A percentile compares a stretch with the other conserved stretches of the same genome.
These are phyloP conservation scores for Ophiostoma sp. DNA, from an alignment of 2,329 filamentous ascomycete species.

Conservation along the genomic window DNA sequence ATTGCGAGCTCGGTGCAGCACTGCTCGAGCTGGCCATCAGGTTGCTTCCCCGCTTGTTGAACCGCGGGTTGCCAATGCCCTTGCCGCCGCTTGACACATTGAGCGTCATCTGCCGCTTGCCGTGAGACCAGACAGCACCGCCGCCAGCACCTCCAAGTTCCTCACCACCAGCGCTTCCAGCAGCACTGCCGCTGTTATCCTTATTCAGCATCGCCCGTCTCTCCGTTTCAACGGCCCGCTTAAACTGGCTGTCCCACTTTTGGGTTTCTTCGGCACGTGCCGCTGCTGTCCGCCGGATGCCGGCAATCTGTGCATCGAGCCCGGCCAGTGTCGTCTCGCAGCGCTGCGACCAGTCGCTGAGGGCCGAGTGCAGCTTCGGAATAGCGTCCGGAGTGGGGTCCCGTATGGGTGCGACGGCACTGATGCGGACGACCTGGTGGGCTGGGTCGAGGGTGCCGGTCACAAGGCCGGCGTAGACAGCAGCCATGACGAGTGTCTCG, in stretches of 20 bases:
- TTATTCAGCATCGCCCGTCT: conserved; percentile 33
- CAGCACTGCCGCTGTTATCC: conserved; percentile 15
- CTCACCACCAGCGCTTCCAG: conserved; percentile 24
- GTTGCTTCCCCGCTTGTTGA: conserved; percentile 40
- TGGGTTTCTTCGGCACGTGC: conserved; percentile 53
- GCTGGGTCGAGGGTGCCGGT: conserved; percentile 80
- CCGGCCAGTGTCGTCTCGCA: conserved; percentile 72
- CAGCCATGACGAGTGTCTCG: conserved; percentile 81
- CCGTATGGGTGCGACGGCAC: conserved; percentile 78
- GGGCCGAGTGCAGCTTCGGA: conserved; percentile 63
- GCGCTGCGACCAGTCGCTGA: conserved; percentile 75
- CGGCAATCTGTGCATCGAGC: conserved; percentile 72
- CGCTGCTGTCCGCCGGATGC: conserved; percentile 61
- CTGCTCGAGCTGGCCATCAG: conserved; percentile 29
- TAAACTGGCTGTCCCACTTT: conserved; percentile 50
- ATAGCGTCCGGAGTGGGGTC: conserved; percentile 77
- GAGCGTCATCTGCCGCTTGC: conserved; percentile 33
- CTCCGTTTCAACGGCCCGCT: conserved; percentile 52
- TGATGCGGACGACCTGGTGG: conserved; percentile 71
- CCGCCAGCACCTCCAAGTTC: conserved; percentile 27
- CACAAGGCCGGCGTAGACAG: conserved; percentile 83
- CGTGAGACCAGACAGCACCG: not conserved
- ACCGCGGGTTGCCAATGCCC: conserved; percentile 31
- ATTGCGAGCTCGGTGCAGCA: not conserved
- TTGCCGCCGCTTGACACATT: conserved; percentile 28